Conservation (phyloP, 192 early-diverging fungal genomes). For the Backusella australiensis region DNA sequence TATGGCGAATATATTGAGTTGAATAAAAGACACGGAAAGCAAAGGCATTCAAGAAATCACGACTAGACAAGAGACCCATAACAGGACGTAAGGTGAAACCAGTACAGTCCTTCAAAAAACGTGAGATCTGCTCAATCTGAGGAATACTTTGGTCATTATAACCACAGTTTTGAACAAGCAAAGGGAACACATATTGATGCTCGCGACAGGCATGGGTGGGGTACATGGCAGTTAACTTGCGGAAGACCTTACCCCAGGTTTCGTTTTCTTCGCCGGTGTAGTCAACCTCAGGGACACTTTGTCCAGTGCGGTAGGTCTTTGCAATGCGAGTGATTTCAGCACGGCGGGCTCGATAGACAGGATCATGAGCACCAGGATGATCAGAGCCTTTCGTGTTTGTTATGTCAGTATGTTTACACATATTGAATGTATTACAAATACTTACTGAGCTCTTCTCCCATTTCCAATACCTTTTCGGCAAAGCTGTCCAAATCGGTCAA, state of each 20-base stretch:
- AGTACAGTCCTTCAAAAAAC: conserved; percentile 91
- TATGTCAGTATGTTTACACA: background rate
- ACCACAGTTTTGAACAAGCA: conserved; percentile 88
- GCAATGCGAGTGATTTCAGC: conserved; percentile 83
- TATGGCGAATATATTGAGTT: conserved; percentile 97
- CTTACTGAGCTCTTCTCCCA: conserved; percentile 80
- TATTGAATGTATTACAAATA: background rate
- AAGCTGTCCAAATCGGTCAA: conserved; percentile 89
- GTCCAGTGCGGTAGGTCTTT: conserved; percentile 72
- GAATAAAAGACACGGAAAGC: conserved; percentile 97
- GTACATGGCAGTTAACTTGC: conserved; percentile 72
- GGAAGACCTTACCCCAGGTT: conserved; percentile 85
- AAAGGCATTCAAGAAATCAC: conserved; percentile 95
- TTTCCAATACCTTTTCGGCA: conserved; percentile 88
- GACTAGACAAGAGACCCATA: conserved; percentile 87
- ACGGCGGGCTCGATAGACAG: conserved; percentile 79
- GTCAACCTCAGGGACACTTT: conserved; percentile 74
- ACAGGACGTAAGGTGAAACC: conserved; percentile 94
- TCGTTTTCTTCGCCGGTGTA: conserved; percentile 79
- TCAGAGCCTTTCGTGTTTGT: conserved; percentile 60
- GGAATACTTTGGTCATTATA: conserved; percentile 85
- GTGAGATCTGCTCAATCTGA: conserved; percentile 85
- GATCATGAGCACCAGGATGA: conserved; percentile 91
- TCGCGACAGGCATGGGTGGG: conserved; percentile 89
- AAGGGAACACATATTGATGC: conserved; percentile 85